Percentiles rank a stretch among this genome's conserved stretches.
These are phyloP conservation scores for Jamesozyma hellenica DNA, from an alignment of 805 yeast species.

Conservation along the genomic window DNA sequence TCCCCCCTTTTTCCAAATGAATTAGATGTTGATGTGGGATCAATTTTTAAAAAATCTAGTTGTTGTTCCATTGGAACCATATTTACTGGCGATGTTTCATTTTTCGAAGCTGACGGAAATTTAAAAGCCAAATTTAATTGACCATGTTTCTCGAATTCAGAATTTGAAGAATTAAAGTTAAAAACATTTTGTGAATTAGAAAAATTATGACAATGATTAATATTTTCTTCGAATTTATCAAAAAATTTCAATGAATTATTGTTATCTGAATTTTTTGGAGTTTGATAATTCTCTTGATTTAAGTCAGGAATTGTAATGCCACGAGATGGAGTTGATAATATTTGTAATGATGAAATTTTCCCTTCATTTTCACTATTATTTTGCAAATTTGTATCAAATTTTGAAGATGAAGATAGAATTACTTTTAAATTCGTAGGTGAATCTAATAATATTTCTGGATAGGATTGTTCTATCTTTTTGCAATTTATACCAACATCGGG, in stretches of 20 bases:
- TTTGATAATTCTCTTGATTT: slow-evolving; percentile 7
- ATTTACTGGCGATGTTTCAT: not conserved
- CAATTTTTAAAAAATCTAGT: slow-evolving; percentile 13
- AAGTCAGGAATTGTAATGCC: slow-evolving; percentile 22
- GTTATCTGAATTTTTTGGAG: slow-evolving; percentile 7
- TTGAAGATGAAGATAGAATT: not conserved
- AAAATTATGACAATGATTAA: not conserved
- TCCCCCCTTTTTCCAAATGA: slow-evolving; percentile 19
- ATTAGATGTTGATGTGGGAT: slow-evolving; percentile 4
- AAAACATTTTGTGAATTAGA: not conserved
- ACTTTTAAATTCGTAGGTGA: not conserved
- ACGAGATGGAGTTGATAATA: slow-evolving; percentile 23
- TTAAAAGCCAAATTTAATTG: slow-evolving; percentile 16
- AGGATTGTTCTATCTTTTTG: no score
- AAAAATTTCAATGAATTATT: slow-evolving; percentile 20
- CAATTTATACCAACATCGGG: not conserved
- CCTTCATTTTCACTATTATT: not conserved
- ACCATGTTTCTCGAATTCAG: slow-evolving; percentile 1
- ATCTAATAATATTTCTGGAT: not conserved
- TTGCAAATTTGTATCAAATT: not conserved
- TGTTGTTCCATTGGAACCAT: not conserved
- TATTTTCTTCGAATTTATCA: slow-evolving; percentile 13
- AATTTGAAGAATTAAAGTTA: not conserved
- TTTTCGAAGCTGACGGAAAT: slow-evolving; percentile 13
- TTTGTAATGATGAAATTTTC: slow-evolving; percentile 12